Percentiles rank a stretch among this genome's conserved stretches.
phyloP scores from a whole-genome alignment of 169 alveolate genomes.

The Plasmodium vivax region DNA sequence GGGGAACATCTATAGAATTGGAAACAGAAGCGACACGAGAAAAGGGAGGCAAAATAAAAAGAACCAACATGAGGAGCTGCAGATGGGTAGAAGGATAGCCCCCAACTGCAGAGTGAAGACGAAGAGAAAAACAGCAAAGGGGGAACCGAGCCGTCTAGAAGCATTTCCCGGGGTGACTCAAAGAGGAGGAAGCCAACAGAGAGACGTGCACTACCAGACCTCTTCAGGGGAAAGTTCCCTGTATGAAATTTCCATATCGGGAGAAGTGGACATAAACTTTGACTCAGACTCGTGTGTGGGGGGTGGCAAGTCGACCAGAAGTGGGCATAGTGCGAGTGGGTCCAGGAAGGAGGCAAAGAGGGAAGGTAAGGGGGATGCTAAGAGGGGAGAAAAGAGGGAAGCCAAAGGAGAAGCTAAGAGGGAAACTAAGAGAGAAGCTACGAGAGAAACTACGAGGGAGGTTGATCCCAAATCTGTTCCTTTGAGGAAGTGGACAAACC shows the following conservation, averaged over 20 bases:
- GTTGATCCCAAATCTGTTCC: neutral
- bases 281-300: neutral
- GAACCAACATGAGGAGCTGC: neutral
- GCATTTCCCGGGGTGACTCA: neutral
- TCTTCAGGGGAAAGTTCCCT: constrained; percentile 30
- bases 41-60: neutral
- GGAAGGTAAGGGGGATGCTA: neutral
- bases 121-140: neutral
- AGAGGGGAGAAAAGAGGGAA: no score
- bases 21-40: neutral
- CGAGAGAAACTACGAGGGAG: neutral
- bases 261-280: constrained; percentile 37
- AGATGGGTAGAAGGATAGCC: neutral
- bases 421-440: no score
- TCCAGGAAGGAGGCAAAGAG: neutral
- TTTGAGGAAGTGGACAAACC: neutral
- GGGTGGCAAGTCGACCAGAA: neutral
- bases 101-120: neutral
- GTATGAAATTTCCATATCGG: constrained; percentile 35
- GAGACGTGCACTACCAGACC: neutral
- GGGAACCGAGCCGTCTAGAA: neutral
- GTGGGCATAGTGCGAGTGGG: neutral
- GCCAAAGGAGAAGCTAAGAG: no score
- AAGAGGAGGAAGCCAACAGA: neutral
- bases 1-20: constrained; percentile 13